Conservation (phyloP, 2,329 filamentous ascomycete genomes). For the Curvularia hawaiiensis region DNA sequence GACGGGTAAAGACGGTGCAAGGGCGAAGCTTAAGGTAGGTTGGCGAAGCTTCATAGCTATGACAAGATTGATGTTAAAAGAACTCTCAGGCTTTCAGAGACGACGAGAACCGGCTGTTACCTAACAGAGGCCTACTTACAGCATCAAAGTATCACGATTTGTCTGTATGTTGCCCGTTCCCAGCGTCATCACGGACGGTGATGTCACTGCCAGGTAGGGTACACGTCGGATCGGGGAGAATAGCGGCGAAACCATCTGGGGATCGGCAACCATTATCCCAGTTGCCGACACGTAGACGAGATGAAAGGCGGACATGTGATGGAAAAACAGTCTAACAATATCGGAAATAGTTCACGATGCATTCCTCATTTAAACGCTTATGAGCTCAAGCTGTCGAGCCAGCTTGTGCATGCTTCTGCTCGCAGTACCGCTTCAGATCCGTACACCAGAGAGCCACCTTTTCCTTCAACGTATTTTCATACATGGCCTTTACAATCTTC, state of each 20-base stretch:
- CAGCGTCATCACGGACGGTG: not conserved
- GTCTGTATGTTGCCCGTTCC: not conserved
- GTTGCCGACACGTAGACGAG: not conserved
- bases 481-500: slow-evolving; percentile 21
- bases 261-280: slow-evolving; percentile 2
- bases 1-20: not conserved
- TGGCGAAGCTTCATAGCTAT: not conserved
- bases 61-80: not conserved
- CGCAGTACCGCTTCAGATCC: slow-evolving; percentile 25
- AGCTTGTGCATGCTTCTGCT: slow-evolving; percentile 7
- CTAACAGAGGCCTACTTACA: not conserved
- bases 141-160: not conserved
- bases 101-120: not conserved
- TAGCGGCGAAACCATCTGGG: not conserved
- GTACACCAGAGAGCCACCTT: slow-evolving; percentile 27
- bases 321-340: not conserved
- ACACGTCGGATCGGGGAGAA: not conserved
- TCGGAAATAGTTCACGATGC: not conserved
- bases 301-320: not conserved
- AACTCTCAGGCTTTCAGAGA: not conserved
- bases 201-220: not conserved
- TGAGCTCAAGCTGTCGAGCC: not conserved
- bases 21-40: not conserved
- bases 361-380: not conserved
- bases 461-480: slow-evolving; percentile 20